Conservation (phyloP, 768 basidiomycete species). For the Auriscalpium vulgare region DNA sequence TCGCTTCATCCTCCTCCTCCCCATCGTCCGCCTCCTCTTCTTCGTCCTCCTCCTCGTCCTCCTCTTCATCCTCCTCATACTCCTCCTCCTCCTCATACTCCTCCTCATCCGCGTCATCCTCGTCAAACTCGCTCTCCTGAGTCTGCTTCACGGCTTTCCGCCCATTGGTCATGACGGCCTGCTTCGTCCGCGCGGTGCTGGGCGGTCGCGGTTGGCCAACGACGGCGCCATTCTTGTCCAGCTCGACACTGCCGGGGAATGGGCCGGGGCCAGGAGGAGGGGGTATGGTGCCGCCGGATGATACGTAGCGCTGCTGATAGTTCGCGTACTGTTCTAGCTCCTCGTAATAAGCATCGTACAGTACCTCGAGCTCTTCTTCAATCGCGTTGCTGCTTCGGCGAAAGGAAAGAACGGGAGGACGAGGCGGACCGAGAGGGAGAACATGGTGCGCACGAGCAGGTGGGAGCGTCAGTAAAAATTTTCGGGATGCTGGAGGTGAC, state of each 20-base stretch:
- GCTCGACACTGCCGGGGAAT: conserved; percentile 95
- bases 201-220: conserved; percentile 30
- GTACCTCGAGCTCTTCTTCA: conserved; percentile 98
- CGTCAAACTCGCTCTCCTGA: conserved; percentile 56
- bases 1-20: conserved; percentile 28
- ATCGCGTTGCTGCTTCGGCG: conserved; percentile 70
- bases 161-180: conserved; percentile 27
- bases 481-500: conserved; percentile 19
- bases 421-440: conserved; percentile 9
- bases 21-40: conserved; percentile 64
- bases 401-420: conserved; percentile 14
- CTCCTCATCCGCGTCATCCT: conserved; percentile 52
- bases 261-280: conserved; percentile 95
- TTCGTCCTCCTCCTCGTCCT: conserved; percentile 65
- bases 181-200: conserved; percentile 12
- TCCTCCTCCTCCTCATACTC: conserved; percentile 49
- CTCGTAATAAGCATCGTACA: conserved; percentile 99
- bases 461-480: conserved; percentile 16
- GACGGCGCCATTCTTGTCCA: conserved; percentile 83
- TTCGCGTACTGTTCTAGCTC: conserved; percentile 99
- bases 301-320: conserved; percentile 93
- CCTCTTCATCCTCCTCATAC: conserved; percentile 49
- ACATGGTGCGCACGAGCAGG: neutral
- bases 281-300: conserved; percentile 81
- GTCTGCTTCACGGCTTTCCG: conserved; percentile 40